A percentile compares a stretch with the other conserved stretches of the same genome.
phyloP scores from a whole-genome alignment of 1,284 basidiomycete species.

The Ganoderma sp. region DNA sequence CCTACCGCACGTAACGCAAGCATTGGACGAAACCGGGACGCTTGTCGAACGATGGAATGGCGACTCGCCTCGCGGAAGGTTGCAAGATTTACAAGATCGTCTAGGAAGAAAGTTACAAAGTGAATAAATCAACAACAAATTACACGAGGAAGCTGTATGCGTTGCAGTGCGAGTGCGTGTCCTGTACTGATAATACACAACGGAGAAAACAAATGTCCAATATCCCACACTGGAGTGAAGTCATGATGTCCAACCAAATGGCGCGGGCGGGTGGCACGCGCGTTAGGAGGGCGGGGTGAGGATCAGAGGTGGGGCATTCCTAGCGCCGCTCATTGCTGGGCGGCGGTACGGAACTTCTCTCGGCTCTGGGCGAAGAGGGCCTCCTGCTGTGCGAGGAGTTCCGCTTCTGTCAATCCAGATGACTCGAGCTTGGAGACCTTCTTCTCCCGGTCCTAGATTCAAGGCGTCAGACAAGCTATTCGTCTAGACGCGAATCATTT shows the following conservation, averaged over 20 bases:
- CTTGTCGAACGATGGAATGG: constrained; percentile 68
- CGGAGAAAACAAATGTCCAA: constrained; percentile 30
- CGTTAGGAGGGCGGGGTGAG: neutral
- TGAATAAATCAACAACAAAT: constrained; percentile 38
- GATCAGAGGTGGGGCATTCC: neutral
- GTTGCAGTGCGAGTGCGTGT: constrained; percentile 20
- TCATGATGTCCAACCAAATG: constrained; percentile 1
- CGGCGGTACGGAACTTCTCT: constrained; percentile 66
- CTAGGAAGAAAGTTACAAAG: constrained; percentile 33
- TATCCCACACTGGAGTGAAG: constrained; percentile 25
- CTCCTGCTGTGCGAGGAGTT: constrained; percentile 88
- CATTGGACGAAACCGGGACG: constrained; percentile 35
- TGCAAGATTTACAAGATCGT: constrained; percentile 52
- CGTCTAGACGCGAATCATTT: constrained; percentile 20
- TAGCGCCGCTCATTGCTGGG: constrained; percentile 42
- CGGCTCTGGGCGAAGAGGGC: constrained; percentile 89
- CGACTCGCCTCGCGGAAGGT: constrained; percentile 60
- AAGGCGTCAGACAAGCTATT: constrained; percentile 13
- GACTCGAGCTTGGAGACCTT: constrained; percentile 89
- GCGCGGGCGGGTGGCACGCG: neutral
- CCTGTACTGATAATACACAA: constrained; percentile 33
- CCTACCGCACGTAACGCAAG: constrained; percentile 55
- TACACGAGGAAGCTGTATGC: constrained; percentile 32
- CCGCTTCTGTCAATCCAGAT: constrained; percentile 90
- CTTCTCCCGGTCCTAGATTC: constrained; percentile 77